Conservation (phyloP, 768 basidiomycete genomes). For the Rhodosporidiobolus odoratus region DNA sequence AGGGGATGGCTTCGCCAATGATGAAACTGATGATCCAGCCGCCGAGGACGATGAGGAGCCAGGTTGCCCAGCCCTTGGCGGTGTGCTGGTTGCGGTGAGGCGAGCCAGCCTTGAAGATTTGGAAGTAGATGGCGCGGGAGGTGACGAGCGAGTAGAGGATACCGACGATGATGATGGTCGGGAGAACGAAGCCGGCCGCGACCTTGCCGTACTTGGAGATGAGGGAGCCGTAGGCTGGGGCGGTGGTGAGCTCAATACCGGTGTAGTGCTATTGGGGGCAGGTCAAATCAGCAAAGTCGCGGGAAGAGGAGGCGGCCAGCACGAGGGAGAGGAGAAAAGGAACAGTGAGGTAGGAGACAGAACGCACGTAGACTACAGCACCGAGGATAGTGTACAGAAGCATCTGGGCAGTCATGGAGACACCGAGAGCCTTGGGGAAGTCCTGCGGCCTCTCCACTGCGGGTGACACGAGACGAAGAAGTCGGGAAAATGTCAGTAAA, state of each 20-base stretch:
- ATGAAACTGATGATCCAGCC: constrained; percentile 35
- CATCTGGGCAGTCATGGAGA: constrained; percentile 38
- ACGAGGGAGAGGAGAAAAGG: background rate
- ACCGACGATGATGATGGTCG: constrained; percentile 9
- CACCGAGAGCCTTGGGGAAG: constrained; percentile 42
- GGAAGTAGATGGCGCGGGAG: constrained; percentile 41
- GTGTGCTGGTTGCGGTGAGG: constrained; percentile 39
- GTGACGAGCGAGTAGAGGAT: constrained; percentile 40
- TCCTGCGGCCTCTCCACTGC: constrained; percentile 40
- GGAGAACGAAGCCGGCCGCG: constrained; percentile 39
- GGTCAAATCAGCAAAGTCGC: too few relatives aligned
- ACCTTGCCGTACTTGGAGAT: constrained; percentile 21
- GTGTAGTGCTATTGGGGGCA: too few relatives aligned
- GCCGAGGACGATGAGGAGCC: constrained; percentile 36
- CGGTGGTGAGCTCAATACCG: constrained; percentile 32
- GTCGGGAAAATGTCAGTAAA: too few relatives aligned
- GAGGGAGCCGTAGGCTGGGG: constrained; percentile 31
- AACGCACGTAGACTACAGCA: constrained; percentile 39
- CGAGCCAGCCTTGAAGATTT: constrained; percentile 38
- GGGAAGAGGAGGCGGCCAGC: background rate
- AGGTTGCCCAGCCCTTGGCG: constrained; percentile 38
- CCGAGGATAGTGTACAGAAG: constrained; percentile 41
- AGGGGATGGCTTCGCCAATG: constrained; percentile 37
- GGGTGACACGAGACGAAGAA: too few relatives aligned
- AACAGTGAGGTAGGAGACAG: background rate